Evolutionary conservation across 169 alveolate genomes (phyloP).

Genomic region (Eimeria praecox): DNA sequence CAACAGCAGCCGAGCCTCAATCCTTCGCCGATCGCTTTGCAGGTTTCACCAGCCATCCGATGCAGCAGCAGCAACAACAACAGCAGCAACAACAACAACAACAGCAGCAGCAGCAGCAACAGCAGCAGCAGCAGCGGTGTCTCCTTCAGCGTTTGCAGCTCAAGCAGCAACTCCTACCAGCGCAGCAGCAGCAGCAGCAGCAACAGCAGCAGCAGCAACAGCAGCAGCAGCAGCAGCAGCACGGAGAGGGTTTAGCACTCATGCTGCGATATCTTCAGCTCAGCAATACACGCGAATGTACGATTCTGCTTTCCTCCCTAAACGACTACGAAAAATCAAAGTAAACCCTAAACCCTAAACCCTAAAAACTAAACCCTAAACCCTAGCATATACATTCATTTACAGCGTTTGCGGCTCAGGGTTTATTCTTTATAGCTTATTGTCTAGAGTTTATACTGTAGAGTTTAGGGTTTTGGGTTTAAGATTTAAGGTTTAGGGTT

Average conservation of each 20-base stretch:
- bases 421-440: too few species aligned
- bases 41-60: background rate
- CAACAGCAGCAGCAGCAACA: background rate
- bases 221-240: slow-evolving; percentile 29
- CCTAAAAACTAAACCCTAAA: background rate
- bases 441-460: slow-evolving; percentile 4
- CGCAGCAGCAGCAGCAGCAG: slow-evolving; percentile 15
- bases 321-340: slow-evolving; percentile 56
- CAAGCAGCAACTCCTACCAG: background rate
- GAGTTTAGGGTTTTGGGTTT: slow-evolving; percentile 42
- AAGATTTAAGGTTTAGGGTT: slow-evolving; percentile 20
- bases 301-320: slow-evolving; percentile 60
- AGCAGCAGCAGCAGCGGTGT: slow-evolving; percentile 27
- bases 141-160: too few species aligned
- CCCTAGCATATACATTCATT: background rate
- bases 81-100: background rate
- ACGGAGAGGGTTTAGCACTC: slow-evolving; percentile 13
- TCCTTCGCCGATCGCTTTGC: background rate
- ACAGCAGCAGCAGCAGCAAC: background rate
- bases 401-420: slow-evolving; percentile 31
- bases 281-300: slow-evolving; percentile 61
- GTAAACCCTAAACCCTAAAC: slow-evolving; percentile 60
- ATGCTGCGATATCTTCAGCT: slow-evolving; percentile 56
- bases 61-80: background rate
- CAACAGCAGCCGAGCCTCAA: background rate